These are phyloP conservation scores for Crotalaria pallida DNA, from an alignment of 306 rosid genomes.

Conservation along the genomic window DNA sequence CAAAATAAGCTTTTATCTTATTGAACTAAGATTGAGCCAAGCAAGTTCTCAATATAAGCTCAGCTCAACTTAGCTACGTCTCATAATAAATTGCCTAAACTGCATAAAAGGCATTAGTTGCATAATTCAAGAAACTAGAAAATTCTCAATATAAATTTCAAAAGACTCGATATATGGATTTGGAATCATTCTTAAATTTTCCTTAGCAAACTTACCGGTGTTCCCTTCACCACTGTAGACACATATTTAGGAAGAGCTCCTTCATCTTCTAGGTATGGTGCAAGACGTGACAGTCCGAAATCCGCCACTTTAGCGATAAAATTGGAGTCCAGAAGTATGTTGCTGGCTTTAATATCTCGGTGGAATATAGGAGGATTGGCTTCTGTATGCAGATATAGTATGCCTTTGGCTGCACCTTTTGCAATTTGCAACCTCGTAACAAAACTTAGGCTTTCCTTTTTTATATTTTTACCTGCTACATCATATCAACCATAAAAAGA, in stretches of 20 bases:
- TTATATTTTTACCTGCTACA: constrained; percentile 47
- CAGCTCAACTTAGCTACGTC: too few species aligned
- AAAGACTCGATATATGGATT: background rate
- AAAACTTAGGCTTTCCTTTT: constrained; percentile 42
- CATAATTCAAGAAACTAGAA: background rate
- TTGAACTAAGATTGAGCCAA: too few species aligned
- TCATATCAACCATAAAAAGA: background rate
- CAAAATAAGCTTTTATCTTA: too few species aligned
- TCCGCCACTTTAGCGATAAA: constrained; percentile 79
- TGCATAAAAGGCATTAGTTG: background rate
- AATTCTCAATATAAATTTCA: background rate
- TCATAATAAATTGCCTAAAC: background rate
- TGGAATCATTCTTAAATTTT: background rate
- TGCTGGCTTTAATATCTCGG: constrained; percentile 84
- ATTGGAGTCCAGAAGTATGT: constrained; percentile 75
- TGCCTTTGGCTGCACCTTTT: constrained; percentile 82
- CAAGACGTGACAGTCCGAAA: constrained; percentile 88
- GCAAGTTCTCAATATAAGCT: too few species aligned
- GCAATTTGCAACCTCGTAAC: constrained; percentile 59
- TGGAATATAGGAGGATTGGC: constrained; percentile 96
- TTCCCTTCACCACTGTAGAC: constrained; percentile 90
- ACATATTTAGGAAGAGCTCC: constrained; percentile 57
- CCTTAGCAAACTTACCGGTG: constrained; percentile 62
- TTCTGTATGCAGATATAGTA: constrained; percentile 80
- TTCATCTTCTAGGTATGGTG: constrained; percentile 57